Conservation (phyloP, 768 basidiomycete genomes). For the Neoboletus subvelutipes region DNA sequence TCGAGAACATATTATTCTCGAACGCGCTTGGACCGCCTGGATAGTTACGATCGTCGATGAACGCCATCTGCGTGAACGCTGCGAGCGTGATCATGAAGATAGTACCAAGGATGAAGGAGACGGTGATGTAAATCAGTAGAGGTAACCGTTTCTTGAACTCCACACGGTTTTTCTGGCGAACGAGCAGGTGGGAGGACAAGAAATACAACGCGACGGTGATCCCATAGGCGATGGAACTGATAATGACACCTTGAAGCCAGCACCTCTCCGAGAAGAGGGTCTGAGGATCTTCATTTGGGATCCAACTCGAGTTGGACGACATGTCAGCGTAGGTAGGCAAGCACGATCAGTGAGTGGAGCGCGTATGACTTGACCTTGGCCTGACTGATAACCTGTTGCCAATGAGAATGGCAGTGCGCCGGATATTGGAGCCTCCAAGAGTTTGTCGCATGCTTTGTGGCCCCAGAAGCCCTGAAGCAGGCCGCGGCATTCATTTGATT, state of each 20-base stretch:
- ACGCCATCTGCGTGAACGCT: constrained; percentile 27
- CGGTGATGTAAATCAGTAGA: constrained; percentile 3
- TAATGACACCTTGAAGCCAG: constrained; percentile 20
- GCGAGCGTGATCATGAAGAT: constrained; percentile 18
- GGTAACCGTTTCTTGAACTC: constrained; percentile 6
- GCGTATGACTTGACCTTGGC: too few relatives aligned
- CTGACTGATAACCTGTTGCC: neutral
- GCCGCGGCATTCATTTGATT: too few relatives aligned
- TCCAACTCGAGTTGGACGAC: constrained; percentile 19
- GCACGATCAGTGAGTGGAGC: neutral
- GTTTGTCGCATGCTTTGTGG: too few relatives aligned
- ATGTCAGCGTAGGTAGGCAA: neutral
- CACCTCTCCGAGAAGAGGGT: constrained; percentile 16
- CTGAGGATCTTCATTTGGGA: constrained; percentile 9
- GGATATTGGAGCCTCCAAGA: too few relatives aligned
- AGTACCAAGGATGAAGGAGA: constrained; percentile 11
- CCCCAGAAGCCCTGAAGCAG: too few relatives aligned
- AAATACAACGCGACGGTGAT: constrained; percentile 4
- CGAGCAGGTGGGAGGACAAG: constrained; percentile 7
- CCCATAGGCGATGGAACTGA: constrained; percentile 12
- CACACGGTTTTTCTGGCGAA: neutral
- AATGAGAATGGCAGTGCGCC: neutral
- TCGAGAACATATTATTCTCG: constrained; percentile 18
- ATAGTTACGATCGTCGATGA: constrained; percentile 33
- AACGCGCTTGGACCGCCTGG: constrained; percentile 32